Base-by-base conservation (phyloP, 768 basidiomycete species). In the Agaricus subrufescens region DNA sequence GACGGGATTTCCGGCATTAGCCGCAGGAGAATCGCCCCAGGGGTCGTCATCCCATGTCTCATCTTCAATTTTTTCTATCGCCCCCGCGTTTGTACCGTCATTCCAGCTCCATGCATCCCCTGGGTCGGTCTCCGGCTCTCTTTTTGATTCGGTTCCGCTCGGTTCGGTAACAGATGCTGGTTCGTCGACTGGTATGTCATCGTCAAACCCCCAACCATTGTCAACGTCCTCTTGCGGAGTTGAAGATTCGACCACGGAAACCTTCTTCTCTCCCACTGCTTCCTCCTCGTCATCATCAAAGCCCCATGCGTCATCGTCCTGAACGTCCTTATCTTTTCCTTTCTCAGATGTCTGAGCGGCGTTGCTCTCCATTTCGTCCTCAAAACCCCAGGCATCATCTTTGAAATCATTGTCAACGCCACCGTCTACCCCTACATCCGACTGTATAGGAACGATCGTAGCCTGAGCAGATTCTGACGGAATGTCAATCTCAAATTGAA, bases 91-190 rank as follows among this genome's bases (percentile, higher is more conserved):
- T 11, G 75, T 75, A 30, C 83, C 82, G 42, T 84, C 82, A 39
- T 89, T 84, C 84, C 84, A 90, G 2, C 85, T 91, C 90, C 91
- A 92, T 0, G 87, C 83, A 61, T 86, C 84, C 14, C 68, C 73
- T 8, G 81, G 68, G 60, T 82, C 79, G 12, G 73, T 67, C 26
- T 76, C 76, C 4, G 64, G 60, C 11, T 67, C 64, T 14, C 52
- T 61, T 25, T 60, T 58, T 9, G 47, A 59, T 61, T 58, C 49
- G 43, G 29, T 42, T 43, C 48, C 23, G 47, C 39, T 38, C 11
- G 46, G 27, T 1, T 52, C 57, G 30, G 55, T 43, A 11, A 53
- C 56, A 11, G 63, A 55, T 14, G 62, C 63, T 37, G 63, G 15
- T 25, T 63, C 56, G 31, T 63, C 59, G 46, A 61, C 60, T 12